Conservation (phyloP, 768 basidiomycete species). For the Termitomyces titanicus region DNA sequence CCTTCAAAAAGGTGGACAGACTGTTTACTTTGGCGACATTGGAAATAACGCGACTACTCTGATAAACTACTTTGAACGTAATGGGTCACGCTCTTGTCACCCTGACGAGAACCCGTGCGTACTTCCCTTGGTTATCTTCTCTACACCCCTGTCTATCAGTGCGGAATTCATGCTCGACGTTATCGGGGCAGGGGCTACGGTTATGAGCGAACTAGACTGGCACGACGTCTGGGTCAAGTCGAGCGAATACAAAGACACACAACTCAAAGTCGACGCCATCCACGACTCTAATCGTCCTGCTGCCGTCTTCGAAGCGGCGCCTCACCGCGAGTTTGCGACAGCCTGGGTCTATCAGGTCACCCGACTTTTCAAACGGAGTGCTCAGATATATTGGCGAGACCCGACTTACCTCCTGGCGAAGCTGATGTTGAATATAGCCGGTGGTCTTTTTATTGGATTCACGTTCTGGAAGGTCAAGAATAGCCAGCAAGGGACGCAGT, state of each 20-base stretch:
- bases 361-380: slow-evolving; percentile 42
- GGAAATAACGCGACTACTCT: slow-evolving; percentile 62
- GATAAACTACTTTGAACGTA: slow-evolving; percentile 70
- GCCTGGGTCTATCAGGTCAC: slow-evolving; percentile 47
- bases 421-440: slow-evolving; percentile 46
- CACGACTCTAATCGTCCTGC: slow-evolving; percentile 34
- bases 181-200: slow-evolving; percentile 72
- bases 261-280: slow-evolving; percentile 42
- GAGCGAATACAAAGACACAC: slow-evolving; percentile 33
- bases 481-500: slow-evolving; percentile 55
- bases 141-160: slow-evolving; percentile 21
- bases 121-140: not conserved
- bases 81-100: slow-evolving; percentile 61
- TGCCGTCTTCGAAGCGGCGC: slow-evolving; percentile 29
- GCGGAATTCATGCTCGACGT: slow-evolving; percentile 68
- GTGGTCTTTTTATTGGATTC: slow-evolving; percentile 58
- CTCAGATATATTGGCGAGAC: slow-evolving; percentile 47
- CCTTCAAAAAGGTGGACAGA: slow-evolving; percentile 71
- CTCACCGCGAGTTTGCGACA: slow-evolving; percentile 47
- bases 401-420: slow-evolving; percentile 63
- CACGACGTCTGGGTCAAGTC: slow-evolving; percentile 51
- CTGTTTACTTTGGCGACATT: slow-evolving; percentile 71
- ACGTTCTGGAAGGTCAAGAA: slow-evolving; percentile 58
- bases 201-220: slow-evolving; percentile 55
- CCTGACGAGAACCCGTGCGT: slow-evolving; percentile 70